Evolutionary conservation across 2,329 filamentous ascomycete genomes (phyloP).

Genomic region (Botrytis squamosa): DNA sequence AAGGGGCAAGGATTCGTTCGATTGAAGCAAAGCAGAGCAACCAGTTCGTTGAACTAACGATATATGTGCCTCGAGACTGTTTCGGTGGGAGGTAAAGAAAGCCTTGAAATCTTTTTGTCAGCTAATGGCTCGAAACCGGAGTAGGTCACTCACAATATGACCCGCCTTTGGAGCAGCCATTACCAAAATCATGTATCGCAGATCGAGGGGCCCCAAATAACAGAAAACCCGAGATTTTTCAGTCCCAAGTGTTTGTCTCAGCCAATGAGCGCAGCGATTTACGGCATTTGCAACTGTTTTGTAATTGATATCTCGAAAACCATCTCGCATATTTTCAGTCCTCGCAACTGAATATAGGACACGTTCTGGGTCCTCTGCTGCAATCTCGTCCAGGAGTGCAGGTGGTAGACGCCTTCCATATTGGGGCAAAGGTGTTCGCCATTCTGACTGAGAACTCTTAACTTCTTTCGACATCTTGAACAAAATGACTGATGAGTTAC

Average conservation of each 20-base stretch:
- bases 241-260: neutral
- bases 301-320: neutral
- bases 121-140: neutral
- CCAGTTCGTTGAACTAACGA: slow-evolving; percentile 10
- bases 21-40: neutral
- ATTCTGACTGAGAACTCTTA: neutral
- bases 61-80: slow-evolving; percentile 20
- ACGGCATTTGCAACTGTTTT: neutral
- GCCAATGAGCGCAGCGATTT: neutral
- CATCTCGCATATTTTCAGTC: neutral
- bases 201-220: slow-evolving; percentile 39
- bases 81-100: slow-evolving; percentile 17
- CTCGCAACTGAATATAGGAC: neutral
- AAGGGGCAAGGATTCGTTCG: slow-evolving; percentile 5
- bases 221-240: neutral
- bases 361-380: neutral
- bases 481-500: neutral
- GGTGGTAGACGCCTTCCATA: neutral
- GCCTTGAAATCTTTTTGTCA: slow-evolving; percentile 6
- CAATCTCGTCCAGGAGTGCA: neutral
- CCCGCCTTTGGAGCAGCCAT: slow-evolving; percentile 37
- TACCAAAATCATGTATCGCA: slow-evolving; percentile 14
- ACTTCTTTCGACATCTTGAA: neutral
- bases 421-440: neutral
- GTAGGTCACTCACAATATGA: slow-evolving; percentile 12